phyloP scores from a whole-genome alignment of 345 rosid species.

The Dimocarpus longan region DNA sequence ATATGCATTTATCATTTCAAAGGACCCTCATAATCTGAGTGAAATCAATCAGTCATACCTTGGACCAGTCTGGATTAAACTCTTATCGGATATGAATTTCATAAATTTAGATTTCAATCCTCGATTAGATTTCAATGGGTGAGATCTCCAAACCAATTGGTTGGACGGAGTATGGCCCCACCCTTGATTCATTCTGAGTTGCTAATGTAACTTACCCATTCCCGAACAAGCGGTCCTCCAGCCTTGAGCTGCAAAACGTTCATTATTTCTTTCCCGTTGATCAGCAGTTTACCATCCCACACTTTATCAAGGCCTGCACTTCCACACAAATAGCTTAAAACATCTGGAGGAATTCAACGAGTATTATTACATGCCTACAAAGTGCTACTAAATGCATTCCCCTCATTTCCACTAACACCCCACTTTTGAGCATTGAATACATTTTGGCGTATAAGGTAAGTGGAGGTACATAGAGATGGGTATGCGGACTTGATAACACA shows the following conservation, averaged over 20 bases:
- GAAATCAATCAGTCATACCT: not conserved
- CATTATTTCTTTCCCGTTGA: slow-evolving; percentile 85
- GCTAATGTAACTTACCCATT: slow-evolving; percentile 59
- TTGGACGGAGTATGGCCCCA: too few relatives aligned
- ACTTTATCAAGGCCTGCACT: slow-evolving; percentile 71
- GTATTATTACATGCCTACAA: not conserved
- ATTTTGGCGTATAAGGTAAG: too few relatives aligned
- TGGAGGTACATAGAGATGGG: too few relatives aligned
- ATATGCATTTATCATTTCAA: slow-evolving; percentile 12
- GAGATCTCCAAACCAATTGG: too few relatives aligned
- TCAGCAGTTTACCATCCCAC: slow-evolving; percentile 84
- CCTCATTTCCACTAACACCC: not conserved
- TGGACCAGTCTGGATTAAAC: too few relatives aligned
- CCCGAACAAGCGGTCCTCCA: slow-evolving; percentile 80
- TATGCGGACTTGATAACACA: not conserved
- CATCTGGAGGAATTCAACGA: not conserved
- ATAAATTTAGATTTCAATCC: too few relatives aligned
- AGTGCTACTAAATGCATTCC: not conserved
- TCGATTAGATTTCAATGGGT: too few relatives aligned
- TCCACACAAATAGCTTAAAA: slow-evolving; percentile 2
- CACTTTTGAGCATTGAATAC: too few relatives aligned
- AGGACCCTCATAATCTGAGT: not conserved
- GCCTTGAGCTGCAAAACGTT: slow-evolving; percentile 64
- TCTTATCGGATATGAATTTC: too few relatives aligned
- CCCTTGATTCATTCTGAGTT: too few relatives aligned